These are phyloP conservation scores for Cryptococcus deneoformans DNA, from an alignment of 1,284 basidiomycete species.

Conservation along the genomic window DNA sequence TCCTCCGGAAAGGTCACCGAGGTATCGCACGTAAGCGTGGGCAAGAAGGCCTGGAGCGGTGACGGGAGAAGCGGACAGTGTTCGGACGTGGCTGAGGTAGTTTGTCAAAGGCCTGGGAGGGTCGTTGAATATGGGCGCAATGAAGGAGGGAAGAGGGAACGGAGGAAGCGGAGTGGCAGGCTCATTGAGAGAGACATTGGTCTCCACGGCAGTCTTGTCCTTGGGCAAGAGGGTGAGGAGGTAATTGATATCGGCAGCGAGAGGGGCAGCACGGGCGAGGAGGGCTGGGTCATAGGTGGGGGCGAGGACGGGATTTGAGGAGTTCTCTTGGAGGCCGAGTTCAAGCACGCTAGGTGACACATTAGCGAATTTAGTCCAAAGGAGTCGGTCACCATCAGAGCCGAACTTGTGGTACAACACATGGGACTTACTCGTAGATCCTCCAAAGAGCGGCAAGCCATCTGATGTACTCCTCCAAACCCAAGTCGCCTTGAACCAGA, in stretches of 20 bases:
- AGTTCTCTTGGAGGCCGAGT: constrained; percentile 61
- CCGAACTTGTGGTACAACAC: neutral
- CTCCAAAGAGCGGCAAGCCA: constrained; percentile 75
- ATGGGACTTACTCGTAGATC: constrained; percentile 64
- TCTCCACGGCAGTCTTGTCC: neutral
- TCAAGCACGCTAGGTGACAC: constrained; percentile 58
- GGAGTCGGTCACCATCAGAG: neutral
- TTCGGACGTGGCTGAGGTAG: constrained; percentile 57
- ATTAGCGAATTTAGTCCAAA: neutral
- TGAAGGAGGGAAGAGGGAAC: constrained; percentile 53
- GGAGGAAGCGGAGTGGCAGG: constrained; percentile 54
- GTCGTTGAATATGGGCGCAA: constrained; percentile 41
- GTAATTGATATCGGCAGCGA: constrained; percentile 66
- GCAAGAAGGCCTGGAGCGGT: constrained; percentile 63
- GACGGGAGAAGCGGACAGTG: constrained; percentile 53
- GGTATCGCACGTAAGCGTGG: constrained; percentile 77
- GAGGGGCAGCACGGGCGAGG: constrained; percentile 59
- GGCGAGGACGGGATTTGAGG: constrained; percentile 60
- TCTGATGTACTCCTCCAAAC: constrained; percentile 63
- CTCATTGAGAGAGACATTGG: constrained; percentile 48
- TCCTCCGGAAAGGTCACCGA: constrained; percentile 81
- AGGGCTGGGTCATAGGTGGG: constrained; percentile 69
- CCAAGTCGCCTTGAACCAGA: constrained; percentile 61
- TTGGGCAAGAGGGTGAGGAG: constrained; percentile 53
- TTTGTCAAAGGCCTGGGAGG: constrained; percentile 57